phyloP scores from a whole-genome alignment of 2,329 filamentous ascomycete species.

The Aurifilum marmelostoma region DNA sequence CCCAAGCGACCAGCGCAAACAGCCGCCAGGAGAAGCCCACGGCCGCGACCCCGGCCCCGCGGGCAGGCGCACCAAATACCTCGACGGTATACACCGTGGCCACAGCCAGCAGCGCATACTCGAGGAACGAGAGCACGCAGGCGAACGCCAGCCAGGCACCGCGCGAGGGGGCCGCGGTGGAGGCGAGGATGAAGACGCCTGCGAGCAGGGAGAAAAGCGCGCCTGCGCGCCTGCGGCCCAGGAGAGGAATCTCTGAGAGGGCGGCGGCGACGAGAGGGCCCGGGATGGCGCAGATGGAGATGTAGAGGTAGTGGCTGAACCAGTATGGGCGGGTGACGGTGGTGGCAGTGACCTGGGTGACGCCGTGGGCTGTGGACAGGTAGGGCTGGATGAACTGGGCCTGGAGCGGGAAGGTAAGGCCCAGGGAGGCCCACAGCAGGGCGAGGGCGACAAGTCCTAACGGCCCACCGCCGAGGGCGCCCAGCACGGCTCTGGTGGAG shows the following conservation, averaged over 20 bases:
- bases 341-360: conserved; percentile 2
- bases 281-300: conserved; percentile 13
- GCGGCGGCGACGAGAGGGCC: not conserved
- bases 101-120: conserved; percentile 13
- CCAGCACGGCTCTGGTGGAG: not conserved
- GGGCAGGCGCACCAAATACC: conserved; percentile 13
- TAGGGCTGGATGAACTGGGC: conserved; percentile 9
- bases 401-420: conserved; percentile 9
- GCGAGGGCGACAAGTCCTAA: conserved; percentile 1
- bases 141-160: conserved; percentile 6
- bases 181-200: conserved; percentile 13
- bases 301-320: conserved; percentile 15
- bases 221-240: conserved; percentile 8
- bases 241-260: not conserved
- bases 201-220: conserved; percentile 8
- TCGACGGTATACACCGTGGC: conserved; percentile 13
- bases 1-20: conserved; percentile 13
- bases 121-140: conserved; percentile 9
- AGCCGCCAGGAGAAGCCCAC: not conserved
- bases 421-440: conserved; percentile 14
- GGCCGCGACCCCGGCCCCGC: conserved; percentile 5
- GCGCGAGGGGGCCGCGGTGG: not conserved
- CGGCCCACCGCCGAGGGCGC: not conserved
- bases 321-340: conserved; percentile 9
- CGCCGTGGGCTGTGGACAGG: conserved; percentile 1